Percentiles rank a stretch among this genome's conserved stretches.
Evolutionary conservation across 2,329 filamentous ascomycete genomes (phyloP).

Genomic region (Dactylellina cionopaga): DNA sequence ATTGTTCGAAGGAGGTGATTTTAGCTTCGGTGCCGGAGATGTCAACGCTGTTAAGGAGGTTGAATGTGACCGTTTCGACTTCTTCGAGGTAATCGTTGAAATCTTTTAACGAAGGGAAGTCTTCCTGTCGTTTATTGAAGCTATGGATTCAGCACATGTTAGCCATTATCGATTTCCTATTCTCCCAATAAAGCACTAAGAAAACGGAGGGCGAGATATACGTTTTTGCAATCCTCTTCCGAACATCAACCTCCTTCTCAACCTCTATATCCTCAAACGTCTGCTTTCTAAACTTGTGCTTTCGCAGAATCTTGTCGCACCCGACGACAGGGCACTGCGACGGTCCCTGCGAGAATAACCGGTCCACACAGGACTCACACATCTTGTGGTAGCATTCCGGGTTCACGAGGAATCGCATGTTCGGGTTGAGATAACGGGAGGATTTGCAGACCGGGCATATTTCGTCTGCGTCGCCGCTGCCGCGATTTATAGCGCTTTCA

Average conservation of each 20-base stretch:
- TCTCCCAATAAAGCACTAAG: neutral
- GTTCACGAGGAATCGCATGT: slow-evolving; percentile 95
- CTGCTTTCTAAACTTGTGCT: slow-evolving; percentile 82
- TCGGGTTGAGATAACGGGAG: slow-evolving; percentile 90
- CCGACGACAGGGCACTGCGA: slow-evolving; percentile 91
- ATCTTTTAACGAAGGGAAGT: slow-evolving; percentile 83
- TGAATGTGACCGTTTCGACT: slow-evolving; percentile 89
- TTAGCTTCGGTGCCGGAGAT: slow-evolving; percentile 68
- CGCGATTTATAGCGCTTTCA: slow-evolving; percentile 47
- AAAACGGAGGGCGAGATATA: slow-evolving; percentile 58
- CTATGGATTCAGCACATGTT: slow-evolving; percentile 63
- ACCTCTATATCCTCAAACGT: slow-evolving; percentile 89
- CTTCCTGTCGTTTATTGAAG: slow-evolving; percentile 88
- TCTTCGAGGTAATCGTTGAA: slow-evolving; percentile 96
- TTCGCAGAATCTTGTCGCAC: slow-evolving; percentile 85
- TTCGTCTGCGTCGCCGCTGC: slow-evolving; percentile 65
- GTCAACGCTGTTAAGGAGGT: slow-evolving; percentile 78
- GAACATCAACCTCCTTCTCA: slow-evolving; percentile 92
- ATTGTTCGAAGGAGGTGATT: slow-evolving; percentile 73
- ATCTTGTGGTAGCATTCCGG: slow-evolving; percentile 99
- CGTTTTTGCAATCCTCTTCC: slow-evolving; percentile 75
- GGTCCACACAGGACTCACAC: slow-evolving; percentile 94
- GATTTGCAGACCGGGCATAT: slow-evolving; percentile 98
- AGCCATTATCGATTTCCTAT: neutral
- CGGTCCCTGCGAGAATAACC: slow-evolving; percentile 90